Conservation (phyloP, 2,329 filamentous ascomycete genomes). For the Calonectria pteridis region DNA sequence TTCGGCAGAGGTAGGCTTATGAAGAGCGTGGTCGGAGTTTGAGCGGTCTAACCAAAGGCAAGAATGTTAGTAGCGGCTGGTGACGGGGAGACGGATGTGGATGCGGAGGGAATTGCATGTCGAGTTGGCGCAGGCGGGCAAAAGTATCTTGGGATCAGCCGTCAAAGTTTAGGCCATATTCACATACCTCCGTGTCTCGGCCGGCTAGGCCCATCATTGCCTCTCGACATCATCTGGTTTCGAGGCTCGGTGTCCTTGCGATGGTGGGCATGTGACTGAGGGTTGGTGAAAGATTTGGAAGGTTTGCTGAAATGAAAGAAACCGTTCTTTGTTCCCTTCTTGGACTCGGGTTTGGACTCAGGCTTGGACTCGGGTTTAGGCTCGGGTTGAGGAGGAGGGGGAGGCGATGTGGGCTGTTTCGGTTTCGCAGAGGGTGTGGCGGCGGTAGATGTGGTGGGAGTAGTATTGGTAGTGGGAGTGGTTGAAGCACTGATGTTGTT, state of each 20-base stretch:
- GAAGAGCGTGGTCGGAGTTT: constrained; percentile 48
- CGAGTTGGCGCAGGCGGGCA: constrained; percentile 24
- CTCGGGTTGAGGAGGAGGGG: constrained; percentile 20
- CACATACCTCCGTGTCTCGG: constrained; percentile 52
- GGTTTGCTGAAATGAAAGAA: constrained; percentile 66
- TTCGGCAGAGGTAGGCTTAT: constrained; percentile 56
- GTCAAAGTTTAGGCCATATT: constrained; percentile 31
- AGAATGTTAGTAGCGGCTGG: constrained; percentile 42
- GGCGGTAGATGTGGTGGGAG: constrained; percentile 3
- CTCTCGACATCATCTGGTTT: constrained; percentile 55
- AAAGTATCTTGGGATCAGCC: constrained; percentile 33
- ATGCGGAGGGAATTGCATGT: constrained; percentile 10
- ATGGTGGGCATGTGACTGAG: constrained; percentile 39
- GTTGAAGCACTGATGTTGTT: background rate
- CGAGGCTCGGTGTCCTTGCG: constrained; percentile 52
- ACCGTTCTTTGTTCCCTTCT: constrained; percentile 60
- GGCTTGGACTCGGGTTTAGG: constrained; percentile 39
- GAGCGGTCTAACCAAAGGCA: constrained; percentile 40
- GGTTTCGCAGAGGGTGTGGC: constrained; percentile 33
- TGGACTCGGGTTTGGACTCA: constrained; percentile 52
- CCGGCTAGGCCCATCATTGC: constrained; percentile 47
- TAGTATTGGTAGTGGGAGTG: background rate
- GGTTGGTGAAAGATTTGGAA: constrained; percentile 56
- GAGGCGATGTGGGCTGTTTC: constrained; percentile 30
- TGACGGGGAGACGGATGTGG: background rate